Conservation (phyloP, 352 stramenopile species). For the Phytophthora colocasiae region DNA sequence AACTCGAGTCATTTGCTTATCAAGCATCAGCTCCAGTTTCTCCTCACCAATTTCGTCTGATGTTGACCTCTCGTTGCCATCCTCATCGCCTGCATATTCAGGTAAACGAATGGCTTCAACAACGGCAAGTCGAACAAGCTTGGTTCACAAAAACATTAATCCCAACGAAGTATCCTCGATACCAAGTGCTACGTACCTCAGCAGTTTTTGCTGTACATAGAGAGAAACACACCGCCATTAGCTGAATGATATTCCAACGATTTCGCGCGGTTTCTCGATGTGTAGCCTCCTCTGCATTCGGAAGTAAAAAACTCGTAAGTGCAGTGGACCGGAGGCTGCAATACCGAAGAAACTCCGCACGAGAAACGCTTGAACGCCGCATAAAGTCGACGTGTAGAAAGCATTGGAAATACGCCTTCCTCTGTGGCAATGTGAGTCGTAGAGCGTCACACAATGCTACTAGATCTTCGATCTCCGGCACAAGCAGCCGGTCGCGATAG, state of each 20-base stretch:
- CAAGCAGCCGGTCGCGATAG: constrained; percentile 71
- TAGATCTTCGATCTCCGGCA: constrained; percentile 63
- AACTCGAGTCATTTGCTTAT: constrained; percentile 2
- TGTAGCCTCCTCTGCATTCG: constrained; percentile 29
- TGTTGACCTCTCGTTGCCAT: constrained; percentile 7
- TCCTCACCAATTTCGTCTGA: constrained; percentile 7
- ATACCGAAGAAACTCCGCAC: constrained; percentile 63
- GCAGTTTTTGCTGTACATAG: constrained; percentile 56
- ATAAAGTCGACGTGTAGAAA: constrained; percentile 71
- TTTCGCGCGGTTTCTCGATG: constrained; percentile 44
- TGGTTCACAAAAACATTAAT: constrained; percentile 2
- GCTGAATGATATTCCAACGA: constrained; percentile 70
- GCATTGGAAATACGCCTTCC: constrained; percentile 67
- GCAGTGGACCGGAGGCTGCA: constrained; percentile 52
- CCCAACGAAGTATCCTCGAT: neutral
- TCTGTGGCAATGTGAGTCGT: constrained; percentile 54
- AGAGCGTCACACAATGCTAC: constrained; percentile 65
- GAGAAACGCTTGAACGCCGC: constrained; percentile 57
- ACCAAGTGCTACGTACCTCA: constrained; percentile 24
- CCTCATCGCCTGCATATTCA: constrained; percentile 11
- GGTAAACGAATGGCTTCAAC: constrained; percentile 13
- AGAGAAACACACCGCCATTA: constrained; percentile 62
- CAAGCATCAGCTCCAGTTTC: neutral
- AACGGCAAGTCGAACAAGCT: constrained; percentile 40
- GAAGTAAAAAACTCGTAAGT: constrained; percentile 46